These are phyloP conservation scores for Adenanthera pavonina DNA, from an alignment of 306 rosid species.

Conservation along the genomic window DNA sequence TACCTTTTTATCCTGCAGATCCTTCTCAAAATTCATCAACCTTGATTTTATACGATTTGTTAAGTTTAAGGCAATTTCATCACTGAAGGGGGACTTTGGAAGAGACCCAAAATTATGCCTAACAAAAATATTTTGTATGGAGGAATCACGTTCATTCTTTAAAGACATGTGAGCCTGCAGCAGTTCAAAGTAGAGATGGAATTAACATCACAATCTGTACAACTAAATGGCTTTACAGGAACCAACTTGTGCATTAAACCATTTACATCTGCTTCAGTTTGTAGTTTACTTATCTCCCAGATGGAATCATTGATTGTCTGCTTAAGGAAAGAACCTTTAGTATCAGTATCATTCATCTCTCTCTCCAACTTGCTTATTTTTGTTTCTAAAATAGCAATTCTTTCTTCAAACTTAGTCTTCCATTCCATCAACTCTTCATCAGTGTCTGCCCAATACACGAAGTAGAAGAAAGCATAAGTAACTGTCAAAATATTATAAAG, in stretches of 20 bases:
- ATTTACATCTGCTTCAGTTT: conserved; percentile 82
- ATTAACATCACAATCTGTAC: conserved; percentile 31
- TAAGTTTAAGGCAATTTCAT: conserved; percentile 68
- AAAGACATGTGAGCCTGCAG: conserved; percentile 76
- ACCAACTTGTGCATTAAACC: conserved; percentile 35
- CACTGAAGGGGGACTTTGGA: conserved; percentile 67
- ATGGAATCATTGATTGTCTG: conserved; percentile 48
- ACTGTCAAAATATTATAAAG: conserved; percentile 21
- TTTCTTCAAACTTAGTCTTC: conserved; percentile 85
- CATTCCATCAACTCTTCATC: conserved; percentile 91
- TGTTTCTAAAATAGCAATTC: conserved; percentile 57
- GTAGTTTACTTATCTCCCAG: conserved; percentile 74
- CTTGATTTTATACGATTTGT: conserved; percentile 73
- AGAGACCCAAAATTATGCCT: conserved; percentile 79
- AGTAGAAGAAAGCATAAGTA: conserved; percentile 37
- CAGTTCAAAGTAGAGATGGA: conserved; percentile 45
- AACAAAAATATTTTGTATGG: conserved; percentile 59
- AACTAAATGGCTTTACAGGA: conserved; percentile 32
- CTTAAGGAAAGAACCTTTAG: conserved; percentile 50
- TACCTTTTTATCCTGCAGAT: conserved; percentile 81
- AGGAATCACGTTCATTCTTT: conserved; percentile 82
- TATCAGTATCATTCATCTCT: conserved; percentile 64
- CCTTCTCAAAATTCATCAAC: conserved; percentile 73
- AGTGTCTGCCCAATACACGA: conserved; percentile 60
- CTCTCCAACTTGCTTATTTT: conserved; percentile 75